Evolutionary conservation across 208 protist genomes (phyloP), one percentile per base, ranked within the genome.

Genomic region (Acanthamoeba healyi): DNA sequence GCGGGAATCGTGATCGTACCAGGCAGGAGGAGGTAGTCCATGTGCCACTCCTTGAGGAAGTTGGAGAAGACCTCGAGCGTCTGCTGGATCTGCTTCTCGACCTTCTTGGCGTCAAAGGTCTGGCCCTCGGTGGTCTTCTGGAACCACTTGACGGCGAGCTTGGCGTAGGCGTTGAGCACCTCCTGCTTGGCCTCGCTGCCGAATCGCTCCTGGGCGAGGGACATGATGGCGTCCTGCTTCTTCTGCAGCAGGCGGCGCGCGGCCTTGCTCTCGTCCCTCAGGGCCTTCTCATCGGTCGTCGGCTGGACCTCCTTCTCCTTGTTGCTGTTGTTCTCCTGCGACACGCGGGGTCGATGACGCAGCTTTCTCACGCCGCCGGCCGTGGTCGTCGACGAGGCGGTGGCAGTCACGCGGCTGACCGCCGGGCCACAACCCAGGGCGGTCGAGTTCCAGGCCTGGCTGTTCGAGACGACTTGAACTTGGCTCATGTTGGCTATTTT

Each of bases 31-130:
- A 92, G 40, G 86, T 92, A 92, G 32, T 92, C 86, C 86, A 92
- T 92, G 54, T 72, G 86, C 86, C 86, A 92, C 29, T 92, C 86
- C 56, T 92, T 92, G 46, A 92, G 56, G 86, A 92, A 92, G 86
- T 92, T 92, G 42, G 26, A 46, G 61, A 92, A 92, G 40, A 92
- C 86, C 42, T 92, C 86, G 24, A 92, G 86, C 15, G 86, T 92
- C 61, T 92, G 86, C n/a, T 92, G 86, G 54, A 92, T 92, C 86
- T 92, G 86, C 86, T 92, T 92, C 56, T 92, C 86, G 9, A 92
- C 86, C 86, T 92, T 92, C 86, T 72, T 92, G 58, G 86, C 86
- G 86, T 92, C 86, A 40, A 77, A 92, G 56, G 29, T 40, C 54
- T 67, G 86, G 56, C 86, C 86, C 56, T 92, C 86, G 36, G 58